These are phyloP conservation scores for Ilyonectria mors-panacis DNA, from an alignment of 2,329 filamentous ascomycete genomes.

Conservation along the genomic window DNA sequence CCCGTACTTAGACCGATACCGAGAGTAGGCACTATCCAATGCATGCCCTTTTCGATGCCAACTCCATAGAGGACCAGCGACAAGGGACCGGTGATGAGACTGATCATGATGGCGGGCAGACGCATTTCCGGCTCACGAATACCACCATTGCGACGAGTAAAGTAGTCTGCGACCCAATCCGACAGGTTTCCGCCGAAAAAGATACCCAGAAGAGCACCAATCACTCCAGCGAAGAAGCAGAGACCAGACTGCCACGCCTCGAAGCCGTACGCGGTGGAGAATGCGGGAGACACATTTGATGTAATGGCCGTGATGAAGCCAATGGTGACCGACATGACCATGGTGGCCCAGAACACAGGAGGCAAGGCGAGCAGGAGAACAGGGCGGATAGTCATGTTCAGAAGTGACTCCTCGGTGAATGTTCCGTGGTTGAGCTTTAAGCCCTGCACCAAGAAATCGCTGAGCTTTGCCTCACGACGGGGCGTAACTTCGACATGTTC, in stretches of 20 bases:
- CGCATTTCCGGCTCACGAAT: conserved; percentile 58
- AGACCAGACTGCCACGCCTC: conserved; percentile 62
- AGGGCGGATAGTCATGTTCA: conserved; percentile 62
- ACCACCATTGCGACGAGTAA: conserved; percentile 53
- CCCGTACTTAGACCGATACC: conserved; percentile 55
- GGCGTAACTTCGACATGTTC: conserved; percentile 20
- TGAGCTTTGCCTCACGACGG: conserved; percentile 8
- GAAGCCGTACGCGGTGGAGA: conserved; percentile 57
- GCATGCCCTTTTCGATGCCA: conserved; percentile 33
- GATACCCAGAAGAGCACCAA: conserved; percentile 57
- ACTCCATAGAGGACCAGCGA: conserved; percentile 31
- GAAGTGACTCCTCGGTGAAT: conserved; percentile 31
- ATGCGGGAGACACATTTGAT: conserved; percentile 62
- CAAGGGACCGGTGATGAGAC: conserved; percentile 28
- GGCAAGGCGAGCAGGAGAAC: conserved; percentile 63
- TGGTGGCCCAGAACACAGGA: conserved; percentile 66
- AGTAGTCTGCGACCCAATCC: conserved; percentile 53
- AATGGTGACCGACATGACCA: conserved; percentile 67
- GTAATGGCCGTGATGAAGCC: conserved; percentile 67
- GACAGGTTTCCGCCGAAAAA: conserved; percentile 54
- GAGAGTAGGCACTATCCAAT: conserved; percentile 42
- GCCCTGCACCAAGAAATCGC: conserved; percentile 13
- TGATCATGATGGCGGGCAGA: conserved; percentile 57
- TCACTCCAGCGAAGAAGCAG: conserved; percentile 62
- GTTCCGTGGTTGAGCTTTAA: conserved; percentile 30